A percentile compares a stretch with the other conserved stretches of the same genome.
Evolutionary conservation across 2,329 filamentous ascomycete genomes (phyloP).

Genomic region (Alternaria tenuissima): DNA sequence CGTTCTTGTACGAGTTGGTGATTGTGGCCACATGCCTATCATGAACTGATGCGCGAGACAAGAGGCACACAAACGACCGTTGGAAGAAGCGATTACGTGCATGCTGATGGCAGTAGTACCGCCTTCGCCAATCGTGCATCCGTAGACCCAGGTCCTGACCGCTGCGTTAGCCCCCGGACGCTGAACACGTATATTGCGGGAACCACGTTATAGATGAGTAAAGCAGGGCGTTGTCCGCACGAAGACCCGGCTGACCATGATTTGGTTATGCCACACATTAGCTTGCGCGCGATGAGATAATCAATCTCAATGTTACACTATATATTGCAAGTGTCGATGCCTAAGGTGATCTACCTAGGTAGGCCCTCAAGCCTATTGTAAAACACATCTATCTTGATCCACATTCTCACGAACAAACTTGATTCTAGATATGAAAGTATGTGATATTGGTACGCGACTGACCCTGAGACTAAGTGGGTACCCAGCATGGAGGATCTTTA

Average conservation of each 20-base stretch:
- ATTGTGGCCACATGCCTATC: neutral
- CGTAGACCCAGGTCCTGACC: neutral
- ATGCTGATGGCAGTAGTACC: constrained; percentile 6
- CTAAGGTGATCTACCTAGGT: too few relatives aligned
- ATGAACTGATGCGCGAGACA: constrained; percentile 1
- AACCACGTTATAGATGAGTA: neutral
- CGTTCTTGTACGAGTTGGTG: neutral
- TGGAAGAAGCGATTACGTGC: constrained; percentile 6
- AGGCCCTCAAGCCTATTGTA: neutral
- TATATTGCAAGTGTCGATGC: neutral
- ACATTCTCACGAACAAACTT: too few relatives aligned
- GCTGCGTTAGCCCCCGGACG: constrained; percentile 2
- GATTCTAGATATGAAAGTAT: too few relatives aligned
- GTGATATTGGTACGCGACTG: too few relatives aligned
- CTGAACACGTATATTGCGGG: neutral
- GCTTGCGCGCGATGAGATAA: neutral
- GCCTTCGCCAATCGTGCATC: constrained; percentile 14
- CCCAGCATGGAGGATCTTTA: too few relatives aligned
- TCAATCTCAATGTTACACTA: neutral
- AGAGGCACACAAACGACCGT: neutral
- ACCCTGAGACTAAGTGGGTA: too few relatives aligned
- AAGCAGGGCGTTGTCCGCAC: constrained; percentile 9
- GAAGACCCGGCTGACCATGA: neutral
- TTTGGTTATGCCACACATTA: neutral
- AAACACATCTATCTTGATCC: too few relatives aligned